Evolutionary conservation across 164 flowering plant genomes (phyloP).

Genomic region (Platanus orientalis): DNA sequence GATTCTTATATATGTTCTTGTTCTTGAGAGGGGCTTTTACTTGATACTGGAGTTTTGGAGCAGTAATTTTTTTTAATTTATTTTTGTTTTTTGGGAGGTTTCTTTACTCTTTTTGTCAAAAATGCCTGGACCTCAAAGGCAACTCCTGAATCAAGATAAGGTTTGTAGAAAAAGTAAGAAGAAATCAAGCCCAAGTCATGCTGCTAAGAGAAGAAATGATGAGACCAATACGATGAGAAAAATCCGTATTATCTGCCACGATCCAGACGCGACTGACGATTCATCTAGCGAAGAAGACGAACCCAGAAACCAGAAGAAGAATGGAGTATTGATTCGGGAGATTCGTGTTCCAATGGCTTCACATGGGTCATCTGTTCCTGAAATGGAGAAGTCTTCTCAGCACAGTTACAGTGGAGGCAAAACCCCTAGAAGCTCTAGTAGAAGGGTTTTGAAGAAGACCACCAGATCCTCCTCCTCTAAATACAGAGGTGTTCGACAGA

Average conservation of each 20-base stretch:
- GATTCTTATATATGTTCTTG: slow-evolving; percentile 45
- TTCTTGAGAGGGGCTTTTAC: slow-evolving; percentile 63
- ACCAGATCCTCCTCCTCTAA: slow-evolving; percentile 21
- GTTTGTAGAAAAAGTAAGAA: slow-evolving; percentile 21
- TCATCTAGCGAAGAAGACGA: slow-evolving; percentile 52
- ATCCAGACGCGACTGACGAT: slow-evolving; percentile 81
- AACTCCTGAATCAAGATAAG: slow-evolving; percentile 19
- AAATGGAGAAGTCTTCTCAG: slow-evolving; percentile 46
- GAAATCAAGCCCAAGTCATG: slow-evolving; percentile 6
- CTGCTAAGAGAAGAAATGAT: not conserved
- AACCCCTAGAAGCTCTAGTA: slow-evolving; percentile 10
- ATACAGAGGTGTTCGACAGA: slow-evolving; percentile 66
- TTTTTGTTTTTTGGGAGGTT: too few relatives aligned
- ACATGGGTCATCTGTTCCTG: not conserved
- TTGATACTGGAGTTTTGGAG: slow-evolving; percentile 27
- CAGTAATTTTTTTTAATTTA: slow-evolving; percentile 1
- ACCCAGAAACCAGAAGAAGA: not conserved
- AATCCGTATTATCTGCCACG: slow-evolving; percentile 55
- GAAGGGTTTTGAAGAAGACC: slow-evolving; percentile 19
- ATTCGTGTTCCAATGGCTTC: slow-evolving; percentile 31
- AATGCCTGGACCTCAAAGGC: slow-evolving; percentile 37
- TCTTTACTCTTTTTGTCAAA: slow-evolving; percentile 4
- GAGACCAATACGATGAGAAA: slow-evolving; percentile 30
- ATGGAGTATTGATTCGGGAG: slow-evolving; percentile 32
- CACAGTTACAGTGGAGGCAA: slow-evolving; percentile 34